Percentiles rank a stretch among this genome's conserved stretches.
Evolutionary conservation across 331 rosid genomes (phyloP).

Genomic region (Quercus lobata): DNA sequence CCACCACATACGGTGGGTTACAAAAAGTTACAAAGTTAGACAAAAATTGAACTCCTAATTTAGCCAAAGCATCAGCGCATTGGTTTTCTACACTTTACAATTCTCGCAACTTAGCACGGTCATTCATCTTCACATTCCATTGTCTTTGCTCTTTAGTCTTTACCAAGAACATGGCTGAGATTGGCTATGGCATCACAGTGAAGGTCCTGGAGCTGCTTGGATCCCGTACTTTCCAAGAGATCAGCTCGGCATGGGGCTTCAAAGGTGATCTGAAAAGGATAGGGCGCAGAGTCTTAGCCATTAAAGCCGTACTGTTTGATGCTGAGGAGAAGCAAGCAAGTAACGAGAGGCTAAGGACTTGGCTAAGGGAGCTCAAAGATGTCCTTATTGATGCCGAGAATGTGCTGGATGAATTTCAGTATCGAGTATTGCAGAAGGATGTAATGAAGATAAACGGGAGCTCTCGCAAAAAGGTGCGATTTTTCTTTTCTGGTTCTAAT

Average conservation of each 20-base stretch:
- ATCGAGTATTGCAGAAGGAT: background rate
- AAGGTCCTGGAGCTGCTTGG: background rate
- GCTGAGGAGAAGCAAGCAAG: slow-evolving; percentile 5
- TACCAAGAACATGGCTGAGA: too few relatives aligned
- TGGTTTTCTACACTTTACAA: too few relatives aligned
- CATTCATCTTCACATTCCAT: too few relatives aligned
- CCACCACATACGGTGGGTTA: too few relatives aligned
- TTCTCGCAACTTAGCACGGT: too few relatives aligned
- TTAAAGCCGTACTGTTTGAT: slow-evolving; percentile 17
- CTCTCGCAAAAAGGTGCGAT: background rate
- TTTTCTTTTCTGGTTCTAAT: slow-evolving; percentile 17
- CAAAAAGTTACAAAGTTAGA: too few relatives aligned
- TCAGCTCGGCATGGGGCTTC: background rate
- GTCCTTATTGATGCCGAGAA: slow-evolving; percentile 11
- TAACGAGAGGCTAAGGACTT: background rate
- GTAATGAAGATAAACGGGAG: background rate
- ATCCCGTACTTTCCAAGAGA: slow-evolving; percentile 9
- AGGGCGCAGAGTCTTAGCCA: background rate
- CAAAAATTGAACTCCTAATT: too few relatives aligned
- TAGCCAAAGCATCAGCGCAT: too few relatives aligned
- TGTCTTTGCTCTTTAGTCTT: too few relatives aligned
- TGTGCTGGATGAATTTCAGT: slow-evolving; percentile 14
- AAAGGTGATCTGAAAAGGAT: background rate
- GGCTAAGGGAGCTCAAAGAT: slow-evolving; percentile 5
- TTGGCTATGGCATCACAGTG: too few relatives aligned